Evolutionary conservation across 306 rosid species (phyloP).

Genomic region (Trifolium subterraneum): DNA sequence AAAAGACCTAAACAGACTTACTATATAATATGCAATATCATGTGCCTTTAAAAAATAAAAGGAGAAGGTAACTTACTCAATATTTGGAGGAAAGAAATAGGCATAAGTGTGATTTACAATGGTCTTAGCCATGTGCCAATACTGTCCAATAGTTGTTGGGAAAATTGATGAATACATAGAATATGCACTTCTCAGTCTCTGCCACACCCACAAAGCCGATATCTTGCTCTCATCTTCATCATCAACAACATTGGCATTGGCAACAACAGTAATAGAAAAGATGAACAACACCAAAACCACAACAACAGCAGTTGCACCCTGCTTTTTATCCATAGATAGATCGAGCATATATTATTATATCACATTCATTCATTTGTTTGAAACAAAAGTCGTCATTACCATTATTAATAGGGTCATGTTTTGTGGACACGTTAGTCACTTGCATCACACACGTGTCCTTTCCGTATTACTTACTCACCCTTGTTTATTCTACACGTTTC

Average conservation of each 20-base stretch:
- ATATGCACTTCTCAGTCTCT: slow-evolving; percentile 30
- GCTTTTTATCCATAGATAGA: slow-evolving; percentile 12
- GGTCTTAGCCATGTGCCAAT: slow-evolving; percentile 30
- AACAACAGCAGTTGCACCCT: not conserved
- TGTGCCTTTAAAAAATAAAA: too few relatives aligned
- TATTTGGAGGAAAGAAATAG: slow-evolving; percentile 42
- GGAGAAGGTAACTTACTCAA: slow-evolving; percentile 39
- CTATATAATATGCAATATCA: too few relatives aligned
- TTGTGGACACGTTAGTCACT: slow-evolving; percentile 30
- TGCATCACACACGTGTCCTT: slow-evolving; percentile 29
- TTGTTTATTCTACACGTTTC: slow-evolving; percentile 37
- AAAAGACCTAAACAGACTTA: too few relatives aligned
- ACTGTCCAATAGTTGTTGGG: not conserved
- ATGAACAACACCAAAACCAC: not conserved
- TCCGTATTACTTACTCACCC: not conserved
- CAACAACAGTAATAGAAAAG: not conserved
- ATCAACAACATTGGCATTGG: not conserved
- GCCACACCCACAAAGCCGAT: slow-evolving; percentile 22
- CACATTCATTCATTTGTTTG: too few relatives aligned
- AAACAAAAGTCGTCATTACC: too few relatives aligned
- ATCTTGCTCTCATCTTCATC: slow-evolving; percentile 5
- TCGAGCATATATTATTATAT: too few relatives aligned
- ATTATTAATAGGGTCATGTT: not conserved
- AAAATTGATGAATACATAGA: slow-evolving; percentile 16
- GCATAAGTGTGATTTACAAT: slow-evolving; percentile 2